Conservation (phyloP, 2,329 filamentous ascomycete genomes). For the Myriosclerotinia curreyana region DNA sequence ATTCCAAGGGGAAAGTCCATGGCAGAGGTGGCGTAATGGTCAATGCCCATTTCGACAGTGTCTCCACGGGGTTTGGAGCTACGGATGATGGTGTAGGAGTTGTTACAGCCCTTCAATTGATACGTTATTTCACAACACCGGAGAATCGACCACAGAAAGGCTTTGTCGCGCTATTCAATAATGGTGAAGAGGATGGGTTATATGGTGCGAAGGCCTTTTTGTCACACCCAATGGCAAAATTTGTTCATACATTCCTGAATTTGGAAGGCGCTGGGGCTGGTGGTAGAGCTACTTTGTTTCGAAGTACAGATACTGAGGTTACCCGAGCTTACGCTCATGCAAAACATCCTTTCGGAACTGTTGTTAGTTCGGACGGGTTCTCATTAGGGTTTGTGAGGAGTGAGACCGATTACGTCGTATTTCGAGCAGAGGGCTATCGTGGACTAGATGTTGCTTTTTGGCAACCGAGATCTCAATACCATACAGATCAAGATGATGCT, state of each 20-base stretch:
- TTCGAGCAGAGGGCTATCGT: constrained; percentile 75
- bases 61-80: constrained; percentile 86
- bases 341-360: constrained; percentile 76
- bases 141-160: constrained; percentile 73
- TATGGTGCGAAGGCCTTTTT: constrained; percentile 84
- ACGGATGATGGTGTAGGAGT: constrained; percentile 93
- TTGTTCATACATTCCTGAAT: constrained; percentile 87
- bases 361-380: constrained; percentile 82
- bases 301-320: constrained; percentile 82
- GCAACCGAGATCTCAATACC: constrained; percentile 79
- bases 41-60: constrained; percentile 88
- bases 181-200: constrained; percentile 90
- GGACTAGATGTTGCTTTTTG: constrained; percentile 93
- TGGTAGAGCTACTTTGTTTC: constrained; percentile 81
- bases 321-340: constrained; percentile 72
- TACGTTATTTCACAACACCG: constrained; percentile 77
- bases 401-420: constrained; percentile 86
- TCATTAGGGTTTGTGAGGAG: constrained; percentile 74
- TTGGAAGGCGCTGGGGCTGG: constrained; percentile 93
- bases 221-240: constrained; percentile 74
- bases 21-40: constrained; percentile 78
- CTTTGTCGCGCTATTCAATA: constrained; percentile 84
- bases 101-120: constrained; percentile 77
- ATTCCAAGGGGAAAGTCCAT: constrained; percentile 44
- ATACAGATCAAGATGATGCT: constrained; percentile 84